A percentile compares a stretch with the other conserved stretches of the same genome.
These are phyloP conservation scores for Kodamaea laetipori DNA, from an alignment of 805 yeast genomes.

Conservation along the genomic window DNA sequence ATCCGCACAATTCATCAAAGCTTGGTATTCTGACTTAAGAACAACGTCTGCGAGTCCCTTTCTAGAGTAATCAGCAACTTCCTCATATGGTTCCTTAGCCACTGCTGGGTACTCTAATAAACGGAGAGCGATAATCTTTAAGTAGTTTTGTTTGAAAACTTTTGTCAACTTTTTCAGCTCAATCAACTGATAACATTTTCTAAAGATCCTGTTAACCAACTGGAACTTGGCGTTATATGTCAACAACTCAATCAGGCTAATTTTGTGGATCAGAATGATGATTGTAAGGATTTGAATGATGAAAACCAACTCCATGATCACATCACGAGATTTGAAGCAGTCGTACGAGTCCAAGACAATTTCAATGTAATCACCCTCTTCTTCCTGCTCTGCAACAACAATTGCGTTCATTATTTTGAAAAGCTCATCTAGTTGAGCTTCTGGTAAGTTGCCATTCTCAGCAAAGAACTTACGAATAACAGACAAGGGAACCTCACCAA, in stretches of 20 bases:
- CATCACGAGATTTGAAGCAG: constrained; percentile 57
- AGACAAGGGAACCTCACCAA: constrained; percentile 67
- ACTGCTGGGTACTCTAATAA: constrained; percentile 51
- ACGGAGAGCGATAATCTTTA: constrained; percentile 35
- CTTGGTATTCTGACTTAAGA: constrained; percentile 54
- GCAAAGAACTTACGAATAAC: constrained; percentile 42
- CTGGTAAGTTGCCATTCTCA: constrained; percentile 21
- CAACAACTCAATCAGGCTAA: constrained; percentile 22
- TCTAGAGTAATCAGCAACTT: constrained; percentile 18
- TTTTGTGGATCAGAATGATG: constrained; percentile 26
- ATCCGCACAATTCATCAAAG: constrained; percentile 47
- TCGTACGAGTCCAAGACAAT: constrained; percentile 60
- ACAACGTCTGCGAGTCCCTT: constrained; percentile 56
- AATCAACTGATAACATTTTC: constrained; percentile 62
- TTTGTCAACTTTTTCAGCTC: constrained; percentile 53
- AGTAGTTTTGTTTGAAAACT: constrained; percentile 30
- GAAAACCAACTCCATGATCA: constrained; percentile 58
- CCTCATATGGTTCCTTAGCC: constrained; percentile 24
- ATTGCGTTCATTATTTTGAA: constrained; percentile 30
- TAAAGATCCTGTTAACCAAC: constrained; percentile 51
- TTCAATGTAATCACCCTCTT: constrained; percentile 45
- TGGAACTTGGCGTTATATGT: constrained; percentile 25
- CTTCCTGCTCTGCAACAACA: constrained; percentile 31
- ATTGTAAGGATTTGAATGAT: constrained; percentile 54
- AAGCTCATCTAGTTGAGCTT: constrained; percentile 35